Base-by-base conservation (phyloP, 108 stramenopile genomes). In the Cyclotella atomus region DNA sequence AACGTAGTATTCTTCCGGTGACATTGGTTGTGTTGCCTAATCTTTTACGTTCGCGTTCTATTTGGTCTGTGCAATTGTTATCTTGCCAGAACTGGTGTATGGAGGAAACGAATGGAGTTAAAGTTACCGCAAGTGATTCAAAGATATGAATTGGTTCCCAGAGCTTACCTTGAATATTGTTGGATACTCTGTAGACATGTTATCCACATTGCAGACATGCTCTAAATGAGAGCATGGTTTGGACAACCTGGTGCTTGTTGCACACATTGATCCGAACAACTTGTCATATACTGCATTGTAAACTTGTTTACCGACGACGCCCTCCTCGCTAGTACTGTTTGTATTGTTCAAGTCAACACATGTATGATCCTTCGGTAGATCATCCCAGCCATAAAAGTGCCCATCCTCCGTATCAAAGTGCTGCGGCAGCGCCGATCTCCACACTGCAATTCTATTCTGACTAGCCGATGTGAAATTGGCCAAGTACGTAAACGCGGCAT, bases 381-480 rank as follows among this genome's bases (percentile, higher is more conserved):
- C 33, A 27, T 55, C 24, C 53, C 34, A 43, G 23, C 54, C 68
- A 27, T 36, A 55, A 69, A 55, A 69, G 43, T 69, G 68, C 4
- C 68, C 68, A 69, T 69, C 54, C 0, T 1, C 14, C 3, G 68
- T 57, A 28, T 54, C 68, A 56, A 69, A 69, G 57, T 69, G 53
- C 24, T 69, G 68, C 8, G 68, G 68, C 24, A 69, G 29, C 28
- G 68, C 68, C n/a, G 68, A 69, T 28, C 68, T 25, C 68, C 68
- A 69, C 8, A 69, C 43, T 0, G 68, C 68, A 57, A 69, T 27
- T 24, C 68, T 54, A 21, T 55, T 54, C 17, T 14, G 4, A 17
- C 36, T 23, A 28, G 54, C 28, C 21, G 68, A 54, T 7, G 68
- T 57, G 21, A 69, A 69, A 43, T 69, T 69, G 4, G 55, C 36